A percentile compares a stretch with the other conserved stretches of the same genome.
Evolutionary conservation across 371 early-diverging fungal species (phyloP).

Genomic region (Actinomortierella wolfii): DNA sequence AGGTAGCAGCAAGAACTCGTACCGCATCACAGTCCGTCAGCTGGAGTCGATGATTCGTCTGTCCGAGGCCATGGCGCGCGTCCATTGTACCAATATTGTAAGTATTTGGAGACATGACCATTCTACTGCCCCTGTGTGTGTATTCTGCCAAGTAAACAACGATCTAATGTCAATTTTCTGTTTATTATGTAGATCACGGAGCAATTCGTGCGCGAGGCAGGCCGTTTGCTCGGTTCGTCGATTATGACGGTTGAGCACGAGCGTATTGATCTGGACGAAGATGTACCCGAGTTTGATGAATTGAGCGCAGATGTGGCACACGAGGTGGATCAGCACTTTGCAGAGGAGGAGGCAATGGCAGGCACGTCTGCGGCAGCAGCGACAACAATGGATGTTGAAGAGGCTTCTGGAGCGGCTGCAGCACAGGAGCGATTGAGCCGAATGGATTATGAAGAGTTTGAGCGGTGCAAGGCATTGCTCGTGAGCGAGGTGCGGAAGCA

Average conservation of each 20-base stretch:
- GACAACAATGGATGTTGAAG: constrained; percentile 47
- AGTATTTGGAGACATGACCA: constrained; percentile 10
- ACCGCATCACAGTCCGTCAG: constrained; percentile 98
- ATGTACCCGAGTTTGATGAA: constrained; percentile 40
- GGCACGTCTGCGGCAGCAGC: constrained; percentile 13
- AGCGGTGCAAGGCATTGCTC: constrained; percentile 74
- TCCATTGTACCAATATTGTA: constrained; percentile 81
- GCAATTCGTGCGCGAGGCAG: constrained; percentile 92
- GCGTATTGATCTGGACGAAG: constrained; percentile 77
- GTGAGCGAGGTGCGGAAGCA: constrained; percentile 64
- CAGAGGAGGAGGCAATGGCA: constrained; percentile 20
- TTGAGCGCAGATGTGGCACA: constrained; percentile 42
- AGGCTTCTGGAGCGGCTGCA: constrained; percentile 13
- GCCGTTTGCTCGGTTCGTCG: constrained; percentile 86
- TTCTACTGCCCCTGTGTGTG: neutral
- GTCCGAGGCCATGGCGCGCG: constrained; percentile 96
- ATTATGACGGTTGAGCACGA: constrained; percentile 94
- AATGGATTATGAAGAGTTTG: constrained; percentile 81
- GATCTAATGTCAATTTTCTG: neutral
- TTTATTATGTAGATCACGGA: constrained; percentile 58
- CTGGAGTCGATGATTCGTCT: constrained; percentile 98
- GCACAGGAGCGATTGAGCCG: constrained; percentile 25
- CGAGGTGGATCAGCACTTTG: constrained; percentile 42
- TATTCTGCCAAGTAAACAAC: neutral
- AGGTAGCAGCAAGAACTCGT: constrained; percentile 76